Evolutionary conservation across 1,139 yeast genomes (phyloP), one percentile per base, ranked within the genome.

Genomic region (Lodderomyces parapsilosis): DNA sequence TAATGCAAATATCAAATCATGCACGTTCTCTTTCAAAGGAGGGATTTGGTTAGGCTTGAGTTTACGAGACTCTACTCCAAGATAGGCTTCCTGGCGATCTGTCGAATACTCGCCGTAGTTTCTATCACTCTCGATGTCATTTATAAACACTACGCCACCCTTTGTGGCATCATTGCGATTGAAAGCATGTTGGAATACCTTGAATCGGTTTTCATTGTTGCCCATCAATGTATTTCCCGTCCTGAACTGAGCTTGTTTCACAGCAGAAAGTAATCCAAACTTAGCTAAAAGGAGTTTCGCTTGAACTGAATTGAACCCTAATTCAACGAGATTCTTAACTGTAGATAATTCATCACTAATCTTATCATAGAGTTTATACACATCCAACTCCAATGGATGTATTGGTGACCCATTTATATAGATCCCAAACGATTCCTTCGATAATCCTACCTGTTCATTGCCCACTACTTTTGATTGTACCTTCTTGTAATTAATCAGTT

Each of bases 1-100:
- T n/a, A 90, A 57, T 0, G 80, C 87, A 56, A 90, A 81, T 0
- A 93, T 77, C 27, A 86, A 49, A 38, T 89, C 87, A 56, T 87
- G 90, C 46, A 89, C 71, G 56, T 93, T 93, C 51, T 86, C 90
- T 42, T 74, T 74, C 35, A 85, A 73, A 5, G 78, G 76, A 1
- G 95, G 95, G 10, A 89, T 65, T 53, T 81, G 83, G 7, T 88
- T 90, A 17, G 72, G 69, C 31, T 62, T 59, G 43, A 60, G 49
- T 23, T 50, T 60, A 42, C 68, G 51, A 37, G 65, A 54, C 31
- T 64, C 58, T 2, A 47, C 40, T 1, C 59, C 62, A 25, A 66
- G 50, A 65, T 65, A 65, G 57, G 81, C 47, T 38, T 66, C 73
- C 4, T 62, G 51, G 22, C 81, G 62, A 46, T 81, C 71, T 1